Base-by-base conservation (phyloP, 768 basidiomycete genomes). In the Piloderma croceum region DNA sequence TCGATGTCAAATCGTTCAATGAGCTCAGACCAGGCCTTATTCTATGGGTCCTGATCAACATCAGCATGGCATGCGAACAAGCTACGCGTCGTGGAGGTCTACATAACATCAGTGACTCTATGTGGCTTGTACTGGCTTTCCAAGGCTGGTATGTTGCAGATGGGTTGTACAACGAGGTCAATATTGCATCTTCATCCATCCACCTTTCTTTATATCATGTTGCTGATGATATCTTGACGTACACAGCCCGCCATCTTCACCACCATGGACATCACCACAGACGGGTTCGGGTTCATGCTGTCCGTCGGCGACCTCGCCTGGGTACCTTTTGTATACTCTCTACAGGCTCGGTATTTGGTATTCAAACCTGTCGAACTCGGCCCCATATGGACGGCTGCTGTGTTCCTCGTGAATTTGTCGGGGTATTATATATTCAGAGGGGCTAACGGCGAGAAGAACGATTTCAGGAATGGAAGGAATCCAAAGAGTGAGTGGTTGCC, bases 251-350 rank as follows among this genome's bases (percentile, higher is more conserved):
- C 88, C 7, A 74, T 99, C 48, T 73, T 98, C 42, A 93, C 90
- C 1, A 91, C 86, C 3, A 99, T 99, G 89, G 96, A 99, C 56
- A 93, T 99, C 56, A 93, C 84, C 3, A 88, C 87, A 9, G 96
- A 99, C 52, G 96, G 96, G 9, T 97, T 98, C 54, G 96, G 96
- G 6, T 97, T 92, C 74, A 99, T 99, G 96, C 83, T 99, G 21
- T 65, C 90, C 4, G 76, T 94, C 34, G 94, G 96, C 31, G 91
- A 97, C 56, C 76, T 97, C 21, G 64, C 81, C 15, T 97, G 90
- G 86, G 89, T 99, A 9, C 94, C 94, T 9, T 94, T 97, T 63
- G 82, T 80, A 12, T 99, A 97, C 65, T 81, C 81, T 22, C 78
- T 97, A 11, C 93, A 98, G 65, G 89, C 93, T 1, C 84, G 92